phyloP scores from a whole-genome alignment of 2,329 filamentous ascomycete species.

The Myriosclerotinia scirpicola region DNA sequence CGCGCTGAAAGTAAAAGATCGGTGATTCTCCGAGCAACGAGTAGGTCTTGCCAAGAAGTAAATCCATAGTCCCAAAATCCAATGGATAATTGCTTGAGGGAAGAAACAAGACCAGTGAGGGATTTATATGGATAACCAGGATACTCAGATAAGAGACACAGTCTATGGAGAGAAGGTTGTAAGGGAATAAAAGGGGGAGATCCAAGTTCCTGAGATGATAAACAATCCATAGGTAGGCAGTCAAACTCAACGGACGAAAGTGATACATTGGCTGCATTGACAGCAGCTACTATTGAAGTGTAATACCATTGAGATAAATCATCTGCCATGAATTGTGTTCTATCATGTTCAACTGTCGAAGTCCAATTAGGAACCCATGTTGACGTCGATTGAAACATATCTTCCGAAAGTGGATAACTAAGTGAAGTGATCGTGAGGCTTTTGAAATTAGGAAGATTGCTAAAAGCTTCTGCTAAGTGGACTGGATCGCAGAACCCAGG shows the following conservation, averaged over 20 bases:
- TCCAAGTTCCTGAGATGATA: slow-evolving; percentile 13
- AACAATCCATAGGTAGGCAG: slow-evolving; percentile 21
- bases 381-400: slow-evolving; percentile 13
- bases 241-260: slow-evolving; percentile 16
- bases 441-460: slow-evolving; percentile 6
- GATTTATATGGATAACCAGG: slow-evolving; percentile 17
- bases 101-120: neutral
- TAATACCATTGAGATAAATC: slow-evolving; percentile 24
- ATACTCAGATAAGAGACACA: slow-evolving; percentile 7
- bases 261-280: slow-evolving; percentile 10
- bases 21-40: slow-evolving; percentile 12
- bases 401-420: slow-evolving; percentile 13
- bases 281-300: slow-evolving; percentile 18
- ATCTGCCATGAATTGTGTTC: slow-evolving; percentile 21
- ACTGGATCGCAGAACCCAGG: slow-evolving; percentile 15
- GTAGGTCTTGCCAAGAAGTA: slow-evolving; percentile 16
- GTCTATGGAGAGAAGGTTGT: slow-evolving; percentile 17
- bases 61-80: slow-evolving; percentile 23
- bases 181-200: slow-evolving; percentile 15
- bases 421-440: slow-evolving; percentile 12
- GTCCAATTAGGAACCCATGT: slow-evolving; percentile 21
- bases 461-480: slow-evolving; percentile 8
- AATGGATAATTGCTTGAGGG: slow-evolving; percentile 16
- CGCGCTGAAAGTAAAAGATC: neutral
- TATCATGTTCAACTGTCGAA: slow-evolving; percentile 16